Conservation (phyloP, 495 filamentous ascomycete species). For the Podospora pseudoanserina region DNA sequence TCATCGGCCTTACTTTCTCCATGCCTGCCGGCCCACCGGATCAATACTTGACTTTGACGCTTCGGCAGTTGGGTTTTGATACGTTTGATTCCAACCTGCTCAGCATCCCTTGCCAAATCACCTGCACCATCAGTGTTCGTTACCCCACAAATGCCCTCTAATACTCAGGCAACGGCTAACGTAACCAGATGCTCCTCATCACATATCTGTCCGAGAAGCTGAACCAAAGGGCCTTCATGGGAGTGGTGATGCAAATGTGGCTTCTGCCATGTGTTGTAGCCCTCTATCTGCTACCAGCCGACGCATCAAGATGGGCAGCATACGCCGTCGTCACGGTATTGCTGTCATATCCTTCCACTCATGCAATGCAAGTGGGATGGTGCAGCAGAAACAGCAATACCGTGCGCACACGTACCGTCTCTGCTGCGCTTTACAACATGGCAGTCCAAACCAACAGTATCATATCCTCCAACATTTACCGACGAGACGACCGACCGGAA, state of each 20-base stretch:
- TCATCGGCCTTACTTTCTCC: constrained; percentile 49
- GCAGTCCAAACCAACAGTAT: constrained; percentile 19
- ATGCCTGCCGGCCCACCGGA: constrained; percentile 45
- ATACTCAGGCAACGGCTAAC: not conserved
- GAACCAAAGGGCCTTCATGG: constrained; percentile 50
- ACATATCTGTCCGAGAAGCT: constrained; percentile 54
- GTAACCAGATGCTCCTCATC: constrained; percentile 28
- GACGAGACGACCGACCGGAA: constrained; percentile 59
- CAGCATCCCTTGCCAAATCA: constrained; percentile 44
- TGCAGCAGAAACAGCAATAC: constrained; percentile 62
- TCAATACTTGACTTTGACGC: constrained; percentile 48
- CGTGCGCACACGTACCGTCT: constrained; percentile 64
- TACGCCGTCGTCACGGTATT: constrained; percentile 54
- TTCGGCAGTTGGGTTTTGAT: constrained; percentile 48
- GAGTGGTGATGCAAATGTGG: constrained; percentile 52
- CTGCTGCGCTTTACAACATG: constrained; percentile 57
- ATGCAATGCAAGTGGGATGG: constrained; percentile 63
- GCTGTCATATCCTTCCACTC: constrained; percentile 39
- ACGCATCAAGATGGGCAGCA: constrained; percentile 45
- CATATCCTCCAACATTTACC: constrained; percentile 25
- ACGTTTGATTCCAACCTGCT: constrained; percentile 54
- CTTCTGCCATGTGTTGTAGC: constrained; percentile 52
- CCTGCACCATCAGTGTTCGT: constrained; percentile 39
- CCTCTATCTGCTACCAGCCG: constrained; percentile 40
- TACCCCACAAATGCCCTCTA: not conserved